phyloP scores from a whole-genome alignment of 2,329 filamentous ascomycete species.

The Alternaria metachromatica region DNA sequence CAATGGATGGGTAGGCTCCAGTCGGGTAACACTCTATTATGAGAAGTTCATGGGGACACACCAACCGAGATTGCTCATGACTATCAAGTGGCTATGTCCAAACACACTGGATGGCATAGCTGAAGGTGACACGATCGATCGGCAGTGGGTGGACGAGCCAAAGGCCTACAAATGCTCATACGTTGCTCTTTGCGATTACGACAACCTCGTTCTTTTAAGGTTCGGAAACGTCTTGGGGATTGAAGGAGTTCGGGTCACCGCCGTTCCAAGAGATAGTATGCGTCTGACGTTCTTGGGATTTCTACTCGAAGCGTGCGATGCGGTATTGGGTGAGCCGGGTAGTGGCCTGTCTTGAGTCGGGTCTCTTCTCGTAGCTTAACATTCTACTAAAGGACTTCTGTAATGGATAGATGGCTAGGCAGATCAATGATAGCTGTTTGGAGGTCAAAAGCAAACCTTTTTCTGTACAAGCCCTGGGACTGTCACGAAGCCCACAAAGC shows the following conservation, averaged over 20 bases:
- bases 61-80: background rate
- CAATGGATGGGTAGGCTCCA: background rate
- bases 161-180: background rate
- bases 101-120: background rate
- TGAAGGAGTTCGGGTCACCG: background rate
- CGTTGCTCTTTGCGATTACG: background rate
- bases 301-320: background rate
- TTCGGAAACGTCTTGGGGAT: background rate
- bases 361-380: background rate
- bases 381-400: background rate
- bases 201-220: background rate
- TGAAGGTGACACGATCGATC: background rate
- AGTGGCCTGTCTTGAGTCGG: background rate
- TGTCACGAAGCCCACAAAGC: background rate
- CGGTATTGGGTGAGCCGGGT: background rate
- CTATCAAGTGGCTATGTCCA: background rate
- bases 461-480: background rate
- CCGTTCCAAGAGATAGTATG: background rate
- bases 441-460: background rate
- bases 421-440: background rate
- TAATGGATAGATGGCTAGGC: background rate
- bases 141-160: background rate
- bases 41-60: background rate
- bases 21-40: background rate
- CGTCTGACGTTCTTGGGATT: background rate